Conservation (phyloP, 2,329 filamentous ascomycete species). For the Colletotrichum sp. region DNA sequence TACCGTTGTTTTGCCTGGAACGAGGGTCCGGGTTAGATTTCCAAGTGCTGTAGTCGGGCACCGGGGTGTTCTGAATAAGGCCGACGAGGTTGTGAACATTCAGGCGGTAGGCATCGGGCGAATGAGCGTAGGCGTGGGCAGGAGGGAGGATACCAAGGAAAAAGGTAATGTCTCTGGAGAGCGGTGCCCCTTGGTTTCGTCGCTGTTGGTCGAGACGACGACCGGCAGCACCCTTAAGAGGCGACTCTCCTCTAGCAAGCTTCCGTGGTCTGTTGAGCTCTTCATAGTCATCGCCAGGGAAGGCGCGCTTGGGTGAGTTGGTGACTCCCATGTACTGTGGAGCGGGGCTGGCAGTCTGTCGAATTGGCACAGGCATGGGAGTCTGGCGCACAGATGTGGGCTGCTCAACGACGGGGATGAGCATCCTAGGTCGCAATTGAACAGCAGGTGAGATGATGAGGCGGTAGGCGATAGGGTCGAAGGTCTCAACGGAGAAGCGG, state of each 20-base stretch:
- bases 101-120: slow-evolving; percentile 75
- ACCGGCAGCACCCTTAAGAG: slow-evolving; percentile 88
- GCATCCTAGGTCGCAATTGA: slow-evolving; percentile 72
- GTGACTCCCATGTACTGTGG: slow-evolving; percentile 51
- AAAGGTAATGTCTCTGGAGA: slow-evolving; percentile 73
- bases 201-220: slow-evolving; percentile 82
- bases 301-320: slow-evolving; percentile 66
- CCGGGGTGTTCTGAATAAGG: slow-evolving; percentile 70
- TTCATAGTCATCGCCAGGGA: slow-evolving; percentile 74
- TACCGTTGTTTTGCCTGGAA: slow-evolving; percentile 33
- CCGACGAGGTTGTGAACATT: slow-evolving; percentile 74
- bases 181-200: slow-evolving; percentile 66
- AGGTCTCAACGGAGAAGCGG: slow-evolving; percentile 75
- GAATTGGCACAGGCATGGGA: slow-evolving; percentile 38
- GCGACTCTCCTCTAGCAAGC: slow-evolving; percentile 86
- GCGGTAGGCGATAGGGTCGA: slow-evolving; percentile 82
- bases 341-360: slow-evolving; percentile 45
- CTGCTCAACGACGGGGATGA: slow-evolving; percentile 61
- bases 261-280: slow-evolving; percentile 81
- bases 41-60: slow-evolving; percentile 67
- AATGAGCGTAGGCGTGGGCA: slow-evolving; percentile 73
- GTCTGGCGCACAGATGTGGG: slow-evolving; percentile 49
- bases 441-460: slow-evolving; percentile 82
- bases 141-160: slow-evolving; percentile 76
- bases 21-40: slow-evolving; percentile 43